Conservation (phyloP, 257 asterid genomes). For the Cruciata laevipes region DNA sequence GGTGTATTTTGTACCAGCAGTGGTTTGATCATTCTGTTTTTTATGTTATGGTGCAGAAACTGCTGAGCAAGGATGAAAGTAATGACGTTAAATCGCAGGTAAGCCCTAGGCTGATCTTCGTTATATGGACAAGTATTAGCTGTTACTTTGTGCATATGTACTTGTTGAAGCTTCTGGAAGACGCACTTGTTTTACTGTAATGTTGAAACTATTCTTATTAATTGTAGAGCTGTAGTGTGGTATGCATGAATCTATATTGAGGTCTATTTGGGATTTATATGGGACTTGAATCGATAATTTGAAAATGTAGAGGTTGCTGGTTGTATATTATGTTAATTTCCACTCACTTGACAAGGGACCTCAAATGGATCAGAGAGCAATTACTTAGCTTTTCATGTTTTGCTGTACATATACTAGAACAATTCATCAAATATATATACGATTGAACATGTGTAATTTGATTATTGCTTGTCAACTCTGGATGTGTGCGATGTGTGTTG, state of each 20-base stretch:
- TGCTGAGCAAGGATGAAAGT: conserved; percentile 45
- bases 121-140: not conserved
- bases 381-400: not conserved
- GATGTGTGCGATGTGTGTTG: no score
- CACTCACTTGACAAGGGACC: not conserved
- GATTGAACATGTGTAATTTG: not conserved
- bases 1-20: not conserved
- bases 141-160: not conserved
- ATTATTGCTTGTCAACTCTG: not conserved
- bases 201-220: not conserved
- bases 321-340: not conserved
- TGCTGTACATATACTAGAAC: not conserved
- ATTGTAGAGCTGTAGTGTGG: not conserved
- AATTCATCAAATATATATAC: no score
- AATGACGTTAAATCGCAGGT: conserved; percentile 78
- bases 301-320: not conserved
- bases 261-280: not conserved
- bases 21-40: not conserved
- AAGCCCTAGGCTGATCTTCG: not conserved
- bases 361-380: not conserved
- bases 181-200: no score
- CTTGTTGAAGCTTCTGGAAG: no score
- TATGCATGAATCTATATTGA: not conserved
- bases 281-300: not conserved
- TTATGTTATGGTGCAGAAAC: conserved; percentile 31